A percentile compares a stretch with the other conserved stretches of the same genome.
Evolutionary conservation across 805 yeast genomes (phyloP).

Genomic region (Nakazawaea pomicola): DNA sequence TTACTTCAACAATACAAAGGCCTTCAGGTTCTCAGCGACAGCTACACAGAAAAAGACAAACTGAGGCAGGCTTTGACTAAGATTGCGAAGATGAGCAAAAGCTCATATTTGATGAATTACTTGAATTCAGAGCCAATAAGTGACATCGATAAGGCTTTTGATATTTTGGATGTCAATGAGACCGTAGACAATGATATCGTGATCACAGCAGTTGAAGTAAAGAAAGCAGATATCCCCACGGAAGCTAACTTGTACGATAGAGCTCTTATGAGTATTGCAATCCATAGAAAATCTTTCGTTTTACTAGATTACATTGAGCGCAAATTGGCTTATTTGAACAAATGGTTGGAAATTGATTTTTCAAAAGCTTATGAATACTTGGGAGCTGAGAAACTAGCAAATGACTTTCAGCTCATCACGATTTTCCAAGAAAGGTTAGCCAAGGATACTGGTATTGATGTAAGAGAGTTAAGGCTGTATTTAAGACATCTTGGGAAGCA

Average conservation of each 20-base stretch:
- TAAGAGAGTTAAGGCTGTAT: slow-evolving; percentile 52
- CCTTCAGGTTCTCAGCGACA: slow-evolving; percentile 16
- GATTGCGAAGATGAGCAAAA: slow-evolving; percentile 34
- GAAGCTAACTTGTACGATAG: slow-evolving; percentile 39
- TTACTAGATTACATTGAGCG: slow-evolving; percentile 50
- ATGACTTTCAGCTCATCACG: slow-evolving; percentile 52
- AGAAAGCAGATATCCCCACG: slow-evolving; percentile 46
- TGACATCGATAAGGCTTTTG: slow-evolving; percentile 44
- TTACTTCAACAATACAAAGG: slow-evolving; percentile 21
- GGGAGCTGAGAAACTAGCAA: slow-evolving; percentile 45
- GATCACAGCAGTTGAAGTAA: slow-evolving; percentile 67
- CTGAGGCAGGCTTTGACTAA: slow-evolving; percentile 35
- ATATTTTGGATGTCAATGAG: slow-evolving; percentile 42
- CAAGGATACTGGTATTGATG: slow-evolving; percentile 38
- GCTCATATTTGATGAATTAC: slow-evolving; percentile 28
- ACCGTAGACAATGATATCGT: slow-evolving; percentile 66
- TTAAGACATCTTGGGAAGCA: slow-evolving; percentile 50
- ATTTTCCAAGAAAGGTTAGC: slow-evolving; percentile 42
- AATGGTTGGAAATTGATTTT: slow-evolving; percentile 9
- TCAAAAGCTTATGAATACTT: slow-evolving; percentile 40
- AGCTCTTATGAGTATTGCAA: slow-evolving; percentile 60
- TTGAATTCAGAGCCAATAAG: slow-evolving; percentile 44
- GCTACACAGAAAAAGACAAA: slow-evolving; percentile 20
- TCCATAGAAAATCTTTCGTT: slow-evolving; percentile 49
- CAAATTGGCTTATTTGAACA: slow-evolving; percentile 29